Evolutionary conservation across 2,329 filamentous ascomycete genomes (phyloP), one percentile per base, ranked within the genome.

Genomic region (Fusarium graminum): DNA sequence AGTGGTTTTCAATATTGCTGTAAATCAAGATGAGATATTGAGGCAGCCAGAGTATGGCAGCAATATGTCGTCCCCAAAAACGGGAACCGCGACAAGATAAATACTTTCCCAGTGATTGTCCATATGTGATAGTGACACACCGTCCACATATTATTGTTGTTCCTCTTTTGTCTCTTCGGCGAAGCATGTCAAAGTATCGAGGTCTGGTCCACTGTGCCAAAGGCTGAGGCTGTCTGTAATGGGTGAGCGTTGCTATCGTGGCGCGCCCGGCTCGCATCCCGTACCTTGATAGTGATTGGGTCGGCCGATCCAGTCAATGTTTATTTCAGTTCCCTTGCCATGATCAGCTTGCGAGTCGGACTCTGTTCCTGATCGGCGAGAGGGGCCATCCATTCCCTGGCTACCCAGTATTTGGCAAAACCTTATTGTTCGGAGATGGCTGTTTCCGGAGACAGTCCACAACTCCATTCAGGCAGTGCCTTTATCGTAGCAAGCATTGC

Each of bases 271-370:
- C 30, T 54, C 36, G 30, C 36, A 40, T 34, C 38, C n/a, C 34
- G 34, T 36, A 36, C 34, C 34, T 17, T 45, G 39, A 45, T 26
- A 49, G 41, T 38, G 39, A 46, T 12, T 41, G 25, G 53, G 19
- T 65, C 46, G 54, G 57, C 51, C 47, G 52, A 44, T 66, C 56
- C 59, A 51, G 65, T 46, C 43, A 25, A 61, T 63, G 59, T 46
- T 51, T 63, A 63, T 57, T 59, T 29, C 39, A 52, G 52, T 29
- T 34, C 57, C 29, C 32, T 52, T 50, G 28, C 28, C 41, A 57
- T 51, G 36, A 41, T 41, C 43, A 22, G 16, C 25, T 29, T 41
- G 16, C n/a, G 32, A 41, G 41, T n/a, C 22, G 26, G 26, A 46
- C 36, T 47, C 47, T 22, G 40, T 60, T 47, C 58, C 53, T 70